phyloP scores from a whole-genome alignment of 768 basidiomycete species.

The Xerocomellus chrysenteron region DNA sequence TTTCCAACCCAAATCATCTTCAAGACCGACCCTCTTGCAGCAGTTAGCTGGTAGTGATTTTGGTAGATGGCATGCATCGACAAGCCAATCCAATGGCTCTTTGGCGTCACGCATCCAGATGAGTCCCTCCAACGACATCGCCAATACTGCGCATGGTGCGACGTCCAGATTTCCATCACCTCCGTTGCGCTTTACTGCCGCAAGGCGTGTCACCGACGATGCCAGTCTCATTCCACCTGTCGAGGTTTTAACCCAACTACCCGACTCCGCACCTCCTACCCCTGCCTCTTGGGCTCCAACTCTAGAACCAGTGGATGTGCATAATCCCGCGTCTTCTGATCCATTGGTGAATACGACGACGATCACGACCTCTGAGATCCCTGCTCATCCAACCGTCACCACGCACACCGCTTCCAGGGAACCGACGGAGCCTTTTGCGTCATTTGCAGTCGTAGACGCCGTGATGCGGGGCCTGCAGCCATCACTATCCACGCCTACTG shows the following conservation, averaged over 20 bases:
- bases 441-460: not conserved
- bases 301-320: not conserved
- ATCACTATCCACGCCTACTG: not conserved
- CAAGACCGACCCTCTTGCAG: constrained; percentile 24
- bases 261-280: constrained; percentile 20
- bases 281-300: constrained; percentile 8
- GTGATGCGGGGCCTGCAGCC: not conserved
- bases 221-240: constrained; percentile 33
- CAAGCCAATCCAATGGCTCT: constrained; percentile 12
- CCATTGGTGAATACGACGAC: not conserved
- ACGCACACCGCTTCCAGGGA: not conserved
- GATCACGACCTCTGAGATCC: not conserved
- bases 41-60: constrained; percentile 15
- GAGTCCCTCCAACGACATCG: not conserved
- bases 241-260: constrained; percentile 20
- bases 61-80: not conserved
- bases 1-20: constrained; percentile 6
- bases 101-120: constrained; percentile 29
- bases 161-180: not conserved
- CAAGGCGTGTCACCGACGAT: not conserved
- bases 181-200: not conserved
- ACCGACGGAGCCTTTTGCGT: not conserved
- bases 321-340: not conserved
- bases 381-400: not conserved
- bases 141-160: not conserved